Evolutionary conservation across 2,329 filamentous ascomycete genomes (phyloP).

Genomic region (Bipolaris zeicola): DNA sequence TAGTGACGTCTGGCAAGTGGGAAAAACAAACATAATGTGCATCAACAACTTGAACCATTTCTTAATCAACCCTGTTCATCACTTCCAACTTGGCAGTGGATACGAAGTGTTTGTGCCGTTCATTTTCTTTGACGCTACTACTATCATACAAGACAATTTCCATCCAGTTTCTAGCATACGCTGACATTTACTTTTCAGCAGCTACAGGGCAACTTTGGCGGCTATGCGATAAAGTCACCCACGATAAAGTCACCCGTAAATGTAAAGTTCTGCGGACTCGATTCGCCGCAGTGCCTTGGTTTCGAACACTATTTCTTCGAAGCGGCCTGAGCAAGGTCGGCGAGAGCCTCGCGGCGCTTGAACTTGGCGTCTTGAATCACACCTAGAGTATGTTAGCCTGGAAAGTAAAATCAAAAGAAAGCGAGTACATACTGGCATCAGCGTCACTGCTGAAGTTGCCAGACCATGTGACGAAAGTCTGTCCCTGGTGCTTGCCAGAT

Average conservation of each 20-base stretch:
- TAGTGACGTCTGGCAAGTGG: too few species aligned
- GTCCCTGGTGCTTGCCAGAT: slow-evolving; percentile 66
- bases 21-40: too few species aligned
- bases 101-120: background rate
- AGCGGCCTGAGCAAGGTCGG: slow-evolving; percentile 65
- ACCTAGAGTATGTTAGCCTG: slow-evolving; percentile 50
- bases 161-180: background rate
- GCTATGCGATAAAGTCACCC: background rate
- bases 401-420: background rate
- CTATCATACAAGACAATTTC: background rate
- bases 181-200: background rate
- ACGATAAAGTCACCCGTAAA: background rate
- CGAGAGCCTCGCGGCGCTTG: slow-evolving; percentile 74
- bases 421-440: slow-evolving; percentile 63
- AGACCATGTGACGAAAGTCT: slow-evolving; percentile 72
- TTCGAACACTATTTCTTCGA: slow-evolving; percentile 41
- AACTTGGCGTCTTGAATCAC: slow-evolving; percentile 77
- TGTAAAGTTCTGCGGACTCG: background rate
- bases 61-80: too few species aligned
- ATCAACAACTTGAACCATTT: too few species aligned
- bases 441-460: slow-evolving; percentile 74
- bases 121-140: background rate
- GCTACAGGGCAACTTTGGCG: background rate
- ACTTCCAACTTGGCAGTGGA: background rate
- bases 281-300: background rate